These are phyloP conservation scores for Mycena rebaudengoi DNA, from an alignment of 768 basidiomycete genomes.

Conservation along the genomic window DNA sequence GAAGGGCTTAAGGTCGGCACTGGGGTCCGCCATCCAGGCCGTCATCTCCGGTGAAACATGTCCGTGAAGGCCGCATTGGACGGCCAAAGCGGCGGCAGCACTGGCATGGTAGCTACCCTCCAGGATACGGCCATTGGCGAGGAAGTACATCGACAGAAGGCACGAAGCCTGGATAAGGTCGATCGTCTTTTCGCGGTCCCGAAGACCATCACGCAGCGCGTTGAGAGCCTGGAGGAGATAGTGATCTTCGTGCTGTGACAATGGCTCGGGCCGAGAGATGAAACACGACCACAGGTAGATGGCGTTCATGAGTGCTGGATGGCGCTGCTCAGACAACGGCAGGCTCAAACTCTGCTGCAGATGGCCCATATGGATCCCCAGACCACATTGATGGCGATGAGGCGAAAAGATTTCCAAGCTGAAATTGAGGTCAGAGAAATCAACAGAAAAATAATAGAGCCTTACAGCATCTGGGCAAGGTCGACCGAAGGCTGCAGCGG, in stretches of 20 bases:
- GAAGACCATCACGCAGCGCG: slow-evolving; percentile 69
- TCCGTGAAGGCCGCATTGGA: slow-evolving; percentile 77
- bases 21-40: slow-evolving; percentile 39
- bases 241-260: slow-evolving; percentile 76
- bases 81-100: slow-evolving; percentile 74
- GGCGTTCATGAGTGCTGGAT: slow-evolving; percentile 80
- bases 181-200: slow-evolving; percentile 59
- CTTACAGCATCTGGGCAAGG: slow-evolving; percentile 73
- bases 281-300: slow-evolving; percentile 88
- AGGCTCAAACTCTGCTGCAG: slow-evolving; percentile 68
- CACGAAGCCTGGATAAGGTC: slow-evolving; percentile 83
- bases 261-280: slow-evolving; percentile 73
- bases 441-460: slow-evolving; percentile 20
- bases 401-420: slow-evolving; percentile 81
- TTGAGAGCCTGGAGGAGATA: slow-evolving; percentile 74
- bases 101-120: slow-evolving; percentile 83
- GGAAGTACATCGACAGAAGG: slow-evolving; percentile 77
- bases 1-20: slow-evolving; percentile 62
- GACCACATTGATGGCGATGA: slow-evolving; percentile 77
- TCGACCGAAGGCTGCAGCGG: slow-evolving; percentile 64
- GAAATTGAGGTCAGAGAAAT: slow-evolving; percentile 12
- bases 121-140: slow-evolving; percentile 78
- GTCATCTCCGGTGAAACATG: slow-evolving; percentile 44
- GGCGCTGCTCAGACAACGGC: slow-evolving; percentile 67
- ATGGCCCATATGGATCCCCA: slow-evolving; percentile 73